phyloP scores from a whole-genome alignment of 495 filamentous ascomycete genomes.

The Paragyromitra xinjiangensis region DNA sequence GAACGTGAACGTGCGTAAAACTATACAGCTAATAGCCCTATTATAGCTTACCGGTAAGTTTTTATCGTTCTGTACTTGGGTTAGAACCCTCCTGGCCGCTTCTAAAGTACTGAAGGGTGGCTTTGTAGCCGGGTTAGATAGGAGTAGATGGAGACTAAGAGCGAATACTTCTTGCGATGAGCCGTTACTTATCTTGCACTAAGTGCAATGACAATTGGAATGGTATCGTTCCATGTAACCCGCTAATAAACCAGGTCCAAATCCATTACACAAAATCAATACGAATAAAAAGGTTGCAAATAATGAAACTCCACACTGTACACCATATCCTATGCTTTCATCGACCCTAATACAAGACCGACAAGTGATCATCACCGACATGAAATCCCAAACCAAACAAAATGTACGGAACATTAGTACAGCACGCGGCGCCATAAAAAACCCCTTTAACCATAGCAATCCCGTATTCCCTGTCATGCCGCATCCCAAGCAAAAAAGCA shows the following conservation, averaged over 20 bases:
- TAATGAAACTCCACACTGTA: slow-evolving; percentile 23
- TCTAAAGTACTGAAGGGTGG: background rate
- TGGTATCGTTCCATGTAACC: background rate
- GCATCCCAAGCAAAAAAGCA: slow-evolving; percentile 26
- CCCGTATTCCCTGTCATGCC: slow-evolving; percentile 20
- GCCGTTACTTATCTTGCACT: no score
- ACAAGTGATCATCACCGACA: background rate
- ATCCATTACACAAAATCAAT: background rate
- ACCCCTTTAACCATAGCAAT: slow-evolving; percentile 15
- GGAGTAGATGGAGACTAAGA: background rate
- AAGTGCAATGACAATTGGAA: background rate
- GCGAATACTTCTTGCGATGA: background rate
- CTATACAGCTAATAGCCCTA: no score
- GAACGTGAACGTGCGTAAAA: no score
- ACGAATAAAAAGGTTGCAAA: slow-evolving; percentile 1
- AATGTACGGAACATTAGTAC: slow-evolving; percentile 40
- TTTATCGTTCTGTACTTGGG: no score
- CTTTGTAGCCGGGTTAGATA: background rate
- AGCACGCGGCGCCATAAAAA: slow-evolving; percentile 34
- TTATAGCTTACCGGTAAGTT: no score
- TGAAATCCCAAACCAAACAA: slow-evolving; percentile 6
- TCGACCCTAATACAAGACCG: slow-evolving; percentile 9
- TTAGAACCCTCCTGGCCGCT: no score
- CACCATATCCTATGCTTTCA: background rate
- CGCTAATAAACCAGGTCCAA: background rate